These are phyloP conservation scores for Hortiboletus rubellus DNA, from an alignment of 1,284 basidiomycete genomes.

Conservation along the genomic window DNA sequence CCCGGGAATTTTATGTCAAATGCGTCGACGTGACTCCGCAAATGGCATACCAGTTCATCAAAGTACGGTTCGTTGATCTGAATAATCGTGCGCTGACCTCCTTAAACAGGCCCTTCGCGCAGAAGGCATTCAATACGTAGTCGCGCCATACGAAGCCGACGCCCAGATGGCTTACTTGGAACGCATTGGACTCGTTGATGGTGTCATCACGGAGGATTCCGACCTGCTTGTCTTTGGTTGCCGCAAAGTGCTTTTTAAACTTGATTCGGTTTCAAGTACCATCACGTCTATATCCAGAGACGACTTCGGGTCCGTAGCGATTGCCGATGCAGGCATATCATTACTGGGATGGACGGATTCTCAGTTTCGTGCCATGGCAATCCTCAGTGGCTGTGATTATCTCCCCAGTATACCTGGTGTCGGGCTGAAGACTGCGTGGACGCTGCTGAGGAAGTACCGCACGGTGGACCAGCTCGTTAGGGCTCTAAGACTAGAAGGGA, in stretches of 20 bases:
- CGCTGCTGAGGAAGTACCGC: conserved; percentile 80
- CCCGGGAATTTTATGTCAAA: conserved; percentile 87
- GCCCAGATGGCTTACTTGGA: conserved; percentile 96
- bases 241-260: conserved; percentile 82
- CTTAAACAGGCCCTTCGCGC: conserved; percentile 71
- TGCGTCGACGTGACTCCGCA: conserved; percentile 95
- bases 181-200: conserved; percentile 80
- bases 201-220: conserved; percentile 96
- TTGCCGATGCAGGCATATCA: conserved; percentile 63
- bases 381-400: conserved; percentile 97
- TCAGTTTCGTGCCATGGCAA: conserved; percentile 94
- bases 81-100: conserved; percentile 9
- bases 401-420: conserved; percentile 91
- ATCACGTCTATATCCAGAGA: conserved; percentile 80
- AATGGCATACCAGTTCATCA: conserved; percentile 98
- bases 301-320: conserved; percentile 69
- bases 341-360: conserved; percentile 87
- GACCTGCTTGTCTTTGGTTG: conserved; percentile 98
- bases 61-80: conserved; percentile 52
- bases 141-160: conserved; percentile 99
- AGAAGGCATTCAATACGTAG: conserved; percentile 81
- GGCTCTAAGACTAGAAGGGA: conserved; percentile 80
- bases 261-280: conserved; percentile 72
- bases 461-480: conserved; percentile 87
- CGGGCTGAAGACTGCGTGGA: conserved; percentile 93